A percentile compares a stretch with the other conserved stretches of the same genome.
Evolutionary conservation across 805 yeast genomes (phyloP).

Genomic region (Saccharomycopsis capsularis): DNA sequence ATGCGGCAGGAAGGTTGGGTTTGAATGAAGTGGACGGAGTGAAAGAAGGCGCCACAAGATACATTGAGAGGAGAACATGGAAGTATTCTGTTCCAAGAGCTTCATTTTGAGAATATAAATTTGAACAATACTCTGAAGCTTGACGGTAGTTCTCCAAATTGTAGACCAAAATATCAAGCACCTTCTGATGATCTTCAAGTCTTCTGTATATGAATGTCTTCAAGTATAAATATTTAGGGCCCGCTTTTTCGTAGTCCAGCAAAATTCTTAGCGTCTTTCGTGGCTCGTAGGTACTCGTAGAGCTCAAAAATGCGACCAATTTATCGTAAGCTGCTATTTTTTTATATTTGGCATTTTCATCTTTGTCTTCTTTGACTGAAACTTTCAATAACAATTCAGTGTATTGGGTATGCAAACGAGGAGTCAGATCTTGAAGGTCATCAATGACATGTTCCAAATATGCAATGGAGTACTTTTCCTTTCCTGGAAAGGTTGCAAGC

Average conservation of each 20-base stretch:
- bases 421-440: slow-evolving; percentile 32
- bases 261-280: slow-evolving; percentile 28
- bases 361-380: slow-evolving; percentile 21
- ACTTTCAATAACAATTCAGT: slow-evolving; percentile 36
- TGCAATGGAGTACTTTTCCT: slow-evolving; percentile 29
- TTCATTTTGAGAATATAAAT: not conserved
- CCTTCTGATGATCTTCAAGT: slow-evolving; percentile 53
- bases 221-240: slow-evolving; percentile 31
- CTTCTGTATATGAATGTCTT: slow-evolving; percentile 53
- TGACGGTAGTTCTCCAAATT: slow-evolving; percentile 47
- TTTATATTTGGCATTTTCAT: slow-evolving; percentile 19
- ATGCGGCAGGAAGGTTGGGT: slow-evolving; percentile 30
- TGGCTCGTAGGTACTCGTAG: slow-evolving; percentile 35
- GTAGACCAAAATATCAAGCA: slow-evolving; percentile 53
- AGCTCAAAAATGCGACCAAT: slow-evolving; percentile 31
- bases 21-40: slow-evolving; percentile 6
- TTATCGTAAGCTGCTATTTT: slow-evolving; percentile 25
- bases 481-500: slow-evolving; percentile 24
- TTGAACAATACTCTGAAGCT: not conserved
- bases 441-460: slow-evolving; percentile 50
- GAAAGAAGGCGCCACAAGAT: not conserved
- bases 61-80: not conserved
- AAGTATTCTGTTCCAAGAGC: not conserved
- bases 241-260: slow-evolving; percentile 4
- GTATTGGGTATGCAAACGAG: slow-evolving; percentile 38